phyloP scores from a whole-genome alignment of 192 early-diverging fungal species.

The Coemansia sp. region DNA sequence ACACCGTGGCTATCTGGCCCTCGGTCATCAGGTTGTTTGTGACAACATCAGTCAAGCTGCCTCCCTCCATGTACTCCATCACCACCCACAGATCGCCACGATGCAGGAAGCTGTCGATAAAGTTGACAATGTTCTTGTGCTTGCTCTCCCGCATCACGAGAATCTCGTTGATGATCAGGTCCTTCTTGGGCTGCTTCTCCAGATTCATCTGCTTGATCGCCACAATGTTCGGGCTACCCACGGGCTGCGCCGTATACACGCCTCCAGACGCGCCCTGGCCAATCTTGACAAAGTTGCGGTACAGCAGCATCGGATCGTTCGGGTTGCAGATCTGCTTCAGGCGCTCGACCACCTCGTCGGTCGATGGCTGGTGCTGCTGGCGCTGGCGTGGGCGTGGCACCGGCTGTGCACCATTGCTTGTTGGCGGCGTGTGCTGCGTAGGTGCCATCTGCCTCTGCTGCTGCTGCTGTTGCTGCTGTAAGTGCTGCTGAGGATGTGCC shows the following conservation, averaged over 20 bases:
- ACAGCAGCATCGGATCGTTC: conserved; percentile 83
- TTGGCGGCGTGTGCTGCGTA: conserved; percentile 16
- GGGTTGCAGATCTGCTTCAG: conserved; percentile 82
- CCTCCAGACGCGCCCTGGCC: conserved; percentile 94
- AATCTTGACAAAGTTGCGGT: conserved; percentile 85
- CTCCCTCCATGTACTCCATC: conserved; percentile 98
- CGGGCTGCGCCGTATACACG: conserved; percentile 83
- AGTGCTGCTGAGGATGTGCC: neutral
- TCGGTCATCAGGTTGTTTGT: conserved; percentile 86
- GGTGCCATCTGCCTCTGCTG: conserved; percentile 24
- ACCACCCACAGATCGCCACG: conserved; percentile 89
- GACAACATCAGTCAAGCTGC: conserved; percentile 91
- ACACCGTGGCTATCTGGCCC: conserved; percentile 88
- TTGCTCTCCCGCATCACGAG: conserved; percentile 84
- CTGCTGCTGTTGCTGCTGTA: conserved; percentile 13
- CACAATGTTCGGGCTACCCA: conserved; percentile 64
- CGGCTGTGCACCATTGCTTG: conserved; percentile 21
- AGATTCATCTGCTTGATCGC: conserved; percentile 98
- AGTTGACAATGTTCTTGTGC: conserved; percentile 95
- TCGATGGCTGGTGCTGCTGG: conserved; percentile 59
- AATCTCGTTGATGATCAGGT: conserved; percentile 93
- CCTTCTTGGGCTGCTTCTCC: conserved; percentile 94
- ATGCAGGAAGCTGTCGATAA: conserved; percentile 80
- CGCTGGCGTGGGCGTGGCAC: conserved; percentile 54
- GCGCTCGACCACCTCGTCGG: conserved; percentile 80